Conservation (phyloP, 2,329 filamentous ascomycete genomes). For the Alternaria sp. region DNA sequence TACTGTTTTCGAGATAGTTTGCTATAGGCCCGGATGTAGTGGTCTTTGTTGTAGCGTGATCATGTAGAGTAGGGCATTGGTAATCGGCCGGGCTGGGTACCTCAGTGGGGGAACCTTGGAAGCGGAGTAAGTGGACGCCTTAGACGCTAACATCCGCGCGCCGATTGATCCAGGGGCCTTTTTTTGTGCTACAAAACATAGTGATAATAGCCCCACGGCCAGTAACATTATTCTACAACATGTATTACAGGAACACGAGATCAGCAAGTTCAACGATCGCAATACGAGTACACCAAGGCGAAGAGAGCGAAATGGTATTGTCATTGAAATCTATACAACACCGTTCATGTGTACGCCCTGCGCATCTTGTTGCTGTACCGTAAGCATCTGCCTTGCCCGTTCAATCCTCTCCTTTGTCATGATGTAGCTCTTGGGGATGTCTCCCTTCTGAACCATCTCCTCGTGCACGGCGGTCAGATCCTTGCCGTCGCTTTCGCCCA, state of each 20-base stretch:
- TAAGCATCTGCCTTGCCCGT: constrained; percentile 37
- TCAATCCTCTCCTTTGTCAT: constrained; percentile 46
- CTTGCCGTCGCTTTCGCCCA: constrained; percentile 45
- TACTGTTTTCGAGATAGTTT: too few relatives aligned
- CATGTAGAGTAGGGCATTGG: constrained; percentile 5
- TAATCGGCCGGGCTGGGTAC: constrained; percentile 3
- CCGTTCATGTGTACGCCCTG: constrained; percentile 35
- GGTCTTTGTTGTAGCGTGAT: not conserved
- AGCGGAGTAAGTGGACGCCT: constrained; percentile 7
- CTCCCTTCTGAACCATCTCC: constrained; percentile 41
- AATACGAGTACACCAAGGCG: not conserved
- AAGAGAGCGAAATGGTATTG: not conserved
- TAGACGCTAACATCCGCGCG: constrained; percentile 4
- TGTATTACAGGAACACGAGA: not conserved
- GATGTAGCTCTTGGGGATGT: constrained; percentile 48
- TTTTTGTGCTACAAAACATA: not conserved
- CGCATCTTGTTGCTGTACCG: constrained; percentile 44
- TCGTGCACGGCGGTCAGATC: constrained; percentile 35
- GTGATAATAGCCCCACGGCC: not conserved
- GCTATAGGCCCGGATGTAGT: too few relatives aligned
- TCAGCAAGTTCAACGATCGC: not conserved
- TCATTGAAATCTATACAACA: constrained; percentile 23
- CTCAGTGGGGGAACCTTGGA: not conserved
- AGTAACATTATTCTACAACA: not conserved
- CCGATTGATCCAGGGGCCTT: not conserved